Conservation (phyloP, 2,329 filamentous ascomycete genomes). For the Arthrobotrys entomopaga region DNA sequence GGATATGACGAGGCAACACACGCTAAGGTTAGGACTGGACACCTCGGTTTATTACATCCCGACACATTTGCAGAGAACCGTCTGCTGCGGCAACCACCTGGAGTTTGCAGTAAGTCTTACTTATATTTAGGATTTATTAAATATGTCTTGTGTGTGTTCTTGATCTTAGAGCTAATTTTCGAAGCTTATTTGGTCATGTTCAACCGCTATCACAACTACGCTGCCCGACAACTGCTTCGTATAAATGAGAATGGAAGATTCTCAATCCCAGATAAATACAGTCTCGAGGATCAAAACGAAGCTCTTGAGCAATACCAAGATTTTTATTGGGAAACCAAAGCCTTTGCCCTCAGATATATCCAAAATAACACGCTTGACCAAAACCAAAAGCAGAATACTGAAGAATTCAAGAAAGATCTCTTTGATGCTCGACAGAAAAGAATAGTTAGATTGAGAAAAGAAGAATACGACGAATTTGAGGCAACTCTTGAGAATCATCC, state of each 20-base stretch:
- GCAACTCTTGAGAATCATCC: slow-evolving; percentile 57
- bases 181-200: slow-evolving; percentile 70
- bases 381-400: slow-evolving; percentile 33
- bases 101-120: slow-evolving; percentile 69
- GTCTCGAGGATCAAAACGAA: slow-evolving; percentile 61
- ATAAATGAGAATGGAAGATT: slow-evolving; percentile 77
- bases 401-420: slow-evolving; percentile 36
- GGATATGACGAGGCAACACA: slow-evolving; percentile 74
- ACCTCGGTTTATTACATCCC: slow-evolving; percentile 75
- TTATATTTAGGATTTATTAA: neutral
- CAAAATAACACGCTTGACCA: slow-evolving; percentile 38
- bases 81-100: slow-evolving; percentile 73
- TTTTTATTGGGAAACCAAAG: slow-evolving; percentile 59
- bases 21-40: slow-evolving; percentile 71
- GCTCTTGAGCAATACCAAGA: slow-evolving; percentile 62
- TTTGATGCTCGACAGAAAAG: slow-evolving; percentile 27
- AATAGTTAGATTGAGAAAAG: slow-evolving; percentile 27
- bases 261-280: slow-evolving; percentile 62
- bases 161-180: neutral
- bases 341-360: slow-evolving; percentile 45
- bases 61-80: slow-evolving; percentile 76
- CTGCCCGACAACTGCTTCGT: slow-evolving; percentile 70
- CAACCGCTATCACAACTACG: slow-evolving; percentile 76
- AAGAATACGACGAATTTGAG: slow-evolving; percentile 37
- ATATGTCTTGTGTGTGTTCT: neutral